phyloP scores from a whole-genome alignment of 352 stramenopile species.

The Peronospora farinosa region DNA sequence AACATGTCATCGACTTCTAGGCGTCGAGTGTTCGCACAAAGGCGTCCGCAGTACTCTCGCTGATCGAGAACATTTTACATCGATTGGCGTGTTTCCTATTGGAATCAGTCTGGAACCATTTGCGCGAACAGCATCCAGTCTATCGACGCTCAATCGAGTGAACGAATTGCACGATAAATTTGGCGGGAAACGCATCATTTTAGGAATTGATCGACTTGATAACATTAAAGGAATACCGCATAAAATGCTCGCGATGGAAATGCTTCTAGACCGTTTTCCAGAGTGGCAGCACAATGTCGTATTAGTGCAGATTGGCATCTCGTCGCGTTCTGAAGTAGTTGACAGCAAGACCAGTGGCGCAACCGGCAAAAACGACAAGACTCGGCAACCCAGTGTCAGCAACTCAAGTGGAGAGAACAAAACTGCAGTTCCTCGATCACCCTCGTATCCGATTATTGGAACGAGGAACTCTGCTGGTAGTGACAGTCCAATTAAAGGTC shows the following conservation, averaged over 20 bases:
- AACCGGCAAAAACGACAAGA: constrained; percentile 13
- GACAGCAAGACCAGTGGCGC: constrained; percentile 21
- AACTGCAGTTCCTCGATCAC: constrained; percentile 17
- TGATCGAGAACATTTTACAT: constrained; percentile 82
- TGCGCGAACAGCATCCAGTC: constrained; percentile 47
- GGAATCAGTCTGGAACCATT: constrained; percentile 84
- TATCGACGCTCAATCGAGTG: constrained; percentile 51
- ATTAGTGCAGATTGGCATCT: constrained; percentile 95
- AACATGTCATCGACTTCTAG: constrained; percentile 69
- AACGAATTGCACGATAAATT: constrained; percentile 76
- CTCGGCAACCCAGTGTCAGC: constrained; percentile 13
- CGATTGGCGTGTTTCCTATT: constrained; percentile 83
- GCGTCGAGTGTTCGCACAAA: constrained; percentile 65
- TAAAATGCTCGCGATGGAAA: constrained; percentile 84
- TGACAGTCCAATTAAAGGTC: constrained; percentile 27
- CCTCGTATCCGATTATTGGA: constrained; percentile 22
- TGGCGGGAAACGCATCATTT: constrained; percentile 72
- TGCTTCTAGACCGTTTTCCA: constrained; percentile 75
- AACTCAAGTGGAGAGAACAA: constrained; percentile 8
- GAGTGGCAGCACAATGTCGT: constrained; percentile 93
- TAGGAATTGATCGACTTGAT: constrained; percentile 82
- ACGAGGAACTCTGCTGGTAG: constrained; percentile 13
- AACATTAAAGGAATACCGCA: constrained; percentile 88
- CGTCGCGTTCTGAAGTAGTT: constrained; percentile 52
- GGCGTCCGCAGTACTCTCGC: constrained; percentile 63